Percentiles rank a stretch among this genome's conserved stretches.
Evolutionary conservation across 2,329 filamentous ascomycete species (phyloP).

Genomic region (Microdochium bolleyi): DNA sequence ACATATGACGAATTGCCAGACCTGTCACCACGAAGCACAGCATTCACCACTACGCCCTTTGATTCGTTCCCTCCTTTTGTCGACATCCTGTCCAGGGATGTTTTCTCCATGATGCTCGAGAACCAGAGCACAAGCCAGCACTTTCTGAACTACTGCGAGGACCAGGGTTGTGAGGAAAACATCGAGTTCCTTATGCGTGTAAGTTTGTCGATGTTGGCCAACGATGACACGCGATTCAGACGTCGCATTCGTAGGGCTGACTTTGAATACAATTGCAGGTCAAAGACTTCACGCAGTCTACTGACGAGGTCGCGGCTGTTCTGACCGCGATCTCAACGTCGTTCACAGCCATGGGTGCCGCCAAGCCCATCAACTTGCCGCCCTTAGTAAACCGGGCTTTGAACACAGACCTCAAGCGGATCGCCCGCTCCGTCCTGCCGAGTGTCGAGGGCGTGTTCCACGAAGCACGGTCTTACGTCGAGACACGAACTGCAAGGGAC

Average conservation of each 20-base stretch:
- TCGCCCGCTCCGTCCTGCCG: conserved; percentile 34
- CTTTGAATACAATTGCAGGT: conserved; percentile 14
- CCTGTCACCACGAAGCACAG: conserved; percentile 3
- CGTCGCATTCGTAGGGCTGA: background rate
- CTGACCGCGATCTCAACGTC: conserved; percentile 35
- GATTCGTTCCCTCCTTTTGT: conserved; percentile 20
- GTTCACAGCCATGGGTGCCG: conserved; percentile 26
- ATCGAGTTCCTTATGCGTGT: conserved; percentile 38
- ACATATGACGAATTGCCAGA: background rate
- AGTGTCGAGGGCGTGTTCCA: conserved; percentile 34
- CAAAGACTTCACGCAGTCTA: conserved; percentile 34
- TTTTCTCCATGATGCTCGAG: conserved; percentile 41
- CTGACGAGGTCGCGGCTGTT: conserved; percentile 34
- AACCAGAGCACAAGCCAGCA: conserved; percentile 37
- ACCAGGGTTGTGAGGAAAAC: conserved; percentile 35
- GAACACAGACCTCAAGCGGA: conserved; percentile 36
- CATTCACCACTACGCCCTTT: conserved; percentile 2
- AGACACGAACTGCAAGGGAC: conserved; percentile 32
- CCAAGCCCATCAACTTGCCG: conserved; percentile 32
- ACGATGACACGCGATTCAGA: background rate
- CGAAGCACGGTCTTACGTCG: conserved; percentile 33
- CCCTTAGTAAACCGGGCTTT: conserved; percentile 28
- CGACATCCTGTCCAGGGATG: conserved; percentile 40
- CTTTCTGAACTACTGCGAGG: conserved; percentile 41
- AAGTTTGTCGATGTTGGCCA: conserved; percentile 28